A percentile compares a stretch with the other conserved stretches of the same genome.
Evolutionary conservation across 2,329 filamentous ascomycete genomes (phyloP).

Genomic region (Sporothrix luriei): DNA sequence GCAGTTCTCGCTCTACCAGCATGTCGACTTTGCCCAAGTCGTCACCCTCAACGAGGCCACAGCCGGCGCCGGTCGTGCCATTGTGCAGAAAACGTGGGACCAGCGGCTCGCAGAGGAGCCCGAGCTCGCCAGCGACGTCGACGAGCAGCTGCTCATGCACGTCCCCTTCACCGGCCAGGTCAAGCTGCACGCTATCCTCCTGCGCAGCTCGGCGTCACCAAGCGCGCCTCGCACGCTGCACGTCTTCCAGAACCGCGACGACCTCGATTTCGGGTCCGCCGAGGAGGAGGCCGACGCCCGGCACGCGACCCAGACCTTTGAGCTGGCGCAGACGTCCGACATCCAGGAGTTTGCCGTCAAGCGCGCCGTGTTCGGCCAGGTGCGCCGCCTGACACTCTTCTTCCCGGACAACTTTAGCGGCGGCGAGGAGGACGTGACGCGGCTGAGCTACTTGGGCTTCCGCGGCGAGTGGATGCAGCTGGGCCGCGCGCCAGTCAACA

Average conservation of each 20-base stretch:
- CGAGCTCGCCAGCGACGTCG: constrained; percentile 80
- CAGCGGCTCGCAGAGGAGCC: constrained; percentile 72
- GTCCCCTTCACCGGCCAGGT: constrained; percentile 95
- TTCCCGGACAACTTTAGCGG: constrained; percentile 87
- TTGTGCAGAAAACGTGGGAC: constrained; percentile 89
- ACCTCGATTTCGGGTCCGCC: constrained; percentile 81
- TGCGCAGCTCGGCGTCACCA: constrained; percentile 73
- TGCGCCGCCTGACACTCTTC: constrained; percentile 81
- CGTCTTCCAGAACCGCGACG: constrained; percentile 82
- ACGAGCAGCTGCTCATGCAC: constrained; percentile 91
- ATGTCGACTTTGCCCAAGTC: constrained; percentile 87
- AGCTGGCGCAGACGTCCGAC: constrained; percentile 75
- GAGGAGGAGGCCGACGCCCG: constrained; percentile 63
- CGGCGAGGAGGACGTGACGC: constrained; percentile 77
- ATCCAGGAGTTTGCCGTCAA: constrained; percentile 87
- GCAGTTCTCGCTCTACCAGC: constrained; percentile 86
- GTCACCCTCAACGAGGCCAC: constrained; percentile 79
- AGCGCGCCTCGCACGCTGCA: constrained; percentile 81
- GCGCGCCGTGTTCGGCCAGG: constrained; percentile 83
- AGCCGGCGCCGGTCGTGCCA: constrained; percentile 67
- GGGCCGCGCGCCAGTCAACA: constrained; percentile 78
- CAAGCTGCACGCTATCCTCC: constrained; percentile 84
- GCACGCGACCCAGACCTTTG: constrained; percentile 63
- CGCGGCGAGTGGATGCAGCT: constrained; percentile 91
- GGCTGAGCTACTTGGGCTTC: constrained; percentile 83